Percentiles rank a stretch among this genome's conserved stretches.
These are phyloP conservation scores for Aspergillus hortae DNA, from an alignment of 2,329 filamentous ascomycete genomes.

Conservation along the genomic window DNA sequence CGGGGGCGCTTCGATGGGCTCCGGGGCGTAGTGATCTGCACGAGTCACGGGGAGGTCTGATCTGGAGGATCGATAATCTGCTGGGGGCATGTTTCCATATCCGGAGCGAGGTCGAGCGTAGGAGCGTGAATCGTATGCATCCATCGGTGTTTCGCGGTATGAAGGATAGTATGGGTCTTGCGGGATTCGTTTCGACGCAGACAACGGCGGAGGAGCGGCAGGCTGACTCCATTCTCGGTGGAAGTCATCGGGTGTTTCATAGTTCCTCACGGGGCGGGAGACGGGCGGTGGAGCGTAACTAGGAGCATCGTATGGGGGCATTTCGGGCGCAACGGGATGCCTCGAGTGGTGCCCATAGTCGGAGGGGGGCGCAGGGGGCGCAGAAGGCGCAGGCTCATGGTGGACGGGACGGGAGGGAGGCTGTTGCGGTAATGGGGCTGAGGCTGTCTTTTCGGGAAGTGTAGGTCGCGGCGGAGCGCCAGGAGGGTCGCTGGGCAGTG, in stretches of 20 bases:
- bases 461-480: constrained; percentile 48
- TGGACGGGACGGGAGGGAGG: constrained; percentile 18
- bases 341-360: constrained; percentile 75
- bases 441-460: constrained; percentile 31
- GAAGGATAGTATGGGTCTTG: constrained; percentile 20
- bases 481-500: constrained; percentile 75
- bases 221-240: constrained; percentile 24
- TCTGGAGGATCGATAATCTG: constrained; percentile 20
- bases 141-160: constrained; percentile 16
- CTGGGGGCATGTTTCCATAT: constrained; percentile 21
- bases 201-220: constrained; percentile 15
- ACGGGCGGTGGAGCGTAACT: constrained; percentile 28
- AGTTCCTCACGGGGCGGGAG: constrained; percentile 17
- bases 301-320: constrained; percentile 44
- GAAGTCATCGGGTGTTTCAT: constrained; percentile 30
- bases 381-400: constrained; percentile 18
- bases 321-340: constrained; percentile 59
- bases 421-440: constrained; percentile 34
- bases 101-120: constrained; percentile 21
- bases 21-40: constrained; percentile 11
- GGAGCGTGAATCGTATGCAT: constrained; percentile 22
- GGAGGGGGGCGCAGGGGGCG: constrained; percentile 36
- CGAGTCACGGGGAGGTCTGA: constrained; percentile 17
- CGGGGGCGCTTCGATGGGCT: constrained; percentile 7
- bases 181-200: constrained; percentile 13